phyloP scores from a whole-genome alignment of 768 basidiomycete species.

The Russula abietina region DNA sequence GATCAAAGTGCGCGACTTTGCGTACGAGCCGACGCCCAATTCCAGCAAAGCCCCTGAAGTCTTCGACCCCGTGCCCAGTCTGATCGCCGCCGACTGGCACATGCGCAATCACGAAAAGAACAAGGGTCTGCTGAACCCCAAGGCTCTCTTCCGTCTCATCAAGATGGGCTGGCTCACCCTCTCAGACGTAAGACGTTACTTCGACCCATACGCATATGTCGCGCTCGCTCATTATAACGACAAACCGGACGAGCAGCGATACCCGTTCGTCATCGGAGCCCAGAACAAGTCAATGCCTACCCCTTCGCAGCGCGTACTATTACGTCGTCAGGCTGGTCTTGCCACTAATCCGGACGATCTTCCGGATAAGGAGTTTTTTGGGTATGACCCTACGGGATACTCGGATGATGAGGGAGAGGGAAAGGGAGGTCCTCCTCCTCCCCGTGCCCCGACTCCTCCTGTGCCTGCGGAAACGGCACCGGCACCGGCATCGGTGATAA shows the following conservation, averaged over 20 bases:
- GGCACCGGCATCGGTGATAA: too few relatives aligned
- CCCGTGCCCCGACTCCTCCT: neutral
- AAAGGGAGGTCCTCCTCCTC: too few relatives aligned
- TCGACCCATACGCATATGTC: constrained; percentile 26
- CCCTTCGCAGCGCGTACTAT: constrained; percentile 24
- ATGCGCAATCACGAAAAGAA: constrained; percentile 25
- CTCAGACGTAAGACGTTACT: constrained; percentile 26
- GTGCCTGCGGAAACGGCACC: neutral
- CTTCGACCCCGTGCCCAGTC: constrained; percentile 26
- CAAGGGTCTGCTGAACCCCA: constrained; percentile 21
- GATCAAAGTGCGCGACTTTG: constrained; percentile 34
- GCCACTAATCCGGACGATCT: constrained; percentile 19
- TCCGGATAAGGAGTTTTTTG: constrained; percentile 27
- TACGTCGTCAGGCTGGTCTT: constrained; percentile 23
- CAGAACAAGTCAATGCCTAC: constrained; percentile 24
- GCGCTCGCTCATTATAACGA: constrained; percentile 25
- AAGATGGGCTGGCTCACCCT: constrained; percentile 29
- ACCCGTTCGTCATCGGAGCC: constrained; percentile 27
- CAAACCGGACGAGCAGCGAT: constrained; percentile 25
- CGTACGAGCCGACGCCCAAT: constrained; percentile 22
- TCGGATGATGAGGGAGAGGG: constrained; percentile 15
- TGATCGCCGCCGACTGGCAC: constrained; percentile 30
- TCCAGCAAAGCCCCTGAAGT: constrained; percentile 26
- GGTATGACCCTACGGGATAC: neutral
- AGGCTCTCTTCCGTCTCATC: constrained; percentile 28